phyloP scores from a whole-genome alignment of 805 yeast species.

The Saturnispora gosingensis region DNA sequence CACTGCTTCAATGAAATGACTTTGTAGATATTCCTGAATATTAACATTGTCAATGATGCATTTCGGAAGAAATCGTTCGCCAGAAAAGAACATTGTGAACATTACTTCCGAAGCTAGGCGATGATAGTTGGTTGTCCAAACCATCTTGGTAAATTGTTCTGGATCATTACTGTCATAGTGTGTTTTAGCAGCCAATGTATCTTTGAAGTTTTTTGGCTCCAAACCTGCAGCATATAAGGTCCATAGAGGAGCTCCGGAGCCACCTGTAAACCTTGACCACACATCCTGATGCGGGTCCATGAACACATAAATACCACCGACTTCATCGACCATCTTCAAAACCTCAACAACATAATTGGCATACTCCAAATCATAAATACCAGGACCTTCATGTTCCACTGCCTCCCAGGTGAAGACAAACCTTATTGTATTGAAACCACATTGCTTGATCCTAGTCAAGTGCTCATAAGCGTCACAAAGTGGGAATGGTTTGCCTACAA shows the following conservation, averaged over 20 bases:
- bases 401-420: conserved; percentile 89
- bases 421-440: conserved; percentile 78
- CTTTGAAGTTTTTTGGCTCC: conserved; percentile 61
- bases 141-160: conserved; percentile 62
- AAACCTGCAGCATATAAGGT: conserved; percentile 83
- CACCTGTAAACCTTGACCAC: conserved; percentile 85
- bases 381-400: conserved; percentile 82
- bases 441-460: conserved; percentile 55
- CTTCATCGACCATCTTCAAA: conserved; percentile 43
- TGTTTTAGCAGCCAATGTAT: conserved; percentile 70
- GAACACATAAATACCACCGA: conserved; percentile 71
- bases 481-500: conserved; percentile 76
- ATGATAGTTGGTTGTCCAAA: conserved; percentile 85
- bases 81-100: conserved; percentile 83
- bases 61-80: conserved; percentile 67
- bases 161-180: conserved; percentile 50
- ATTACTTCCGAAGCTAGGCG: conserved; percentile 68
- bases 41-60: conserved; percentile 61
- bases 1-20: conserved; percentile 50
- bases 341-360: conserved; percentile 60
- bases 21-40: conserved; percentile 71
- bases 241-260: conserved; percentile 94
- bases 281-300: conserved; percentile 91
- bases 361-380: conserved; percentile 66
- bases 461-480: conserved; percentile 64